A percentile compares a stretch with the other conserved stretches of the same genome.
Evolutionary conservation across 1,284 basidiomycete genomes (phyloP).

Genomic region (Leccinum griseonigrum): DNA sequence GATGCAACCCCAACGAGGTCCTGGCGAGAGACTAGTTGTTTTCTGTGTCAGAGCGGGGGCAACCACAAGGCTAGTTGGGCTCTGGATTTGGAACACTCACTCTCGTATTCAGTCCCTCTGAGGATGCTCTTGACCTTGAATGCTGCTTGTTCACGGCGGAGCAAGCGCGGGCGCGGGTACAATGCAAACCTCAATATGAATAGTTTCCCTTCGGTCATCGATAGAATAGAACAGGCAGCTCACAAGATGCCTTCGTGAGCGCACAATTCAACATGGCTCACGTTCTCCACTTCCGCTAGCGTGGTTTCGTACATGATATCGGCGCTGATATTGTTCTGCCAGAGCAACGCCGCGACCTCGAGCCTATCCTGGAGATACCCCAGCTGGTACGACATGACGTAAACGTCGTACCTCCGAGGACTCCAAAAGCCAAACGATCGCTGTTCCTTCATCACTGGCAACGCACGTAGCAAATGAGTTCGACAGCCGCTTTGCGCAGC

Average conservation of each 20-base stretch:
- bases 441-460: slow-evolving; percentile 62
- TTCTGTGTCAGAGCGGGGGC: background rate
- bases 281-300: slow-evolving; percentile 56
- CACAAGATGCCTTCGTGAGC: slow-evolving; percentile 77
- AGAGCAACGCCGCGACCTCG: slow-evolving; percentile 74
- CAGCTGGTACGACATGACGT: slow-evolving; percentile 76
- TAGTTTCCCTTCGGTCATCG: background rate
- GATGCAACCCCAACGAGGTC: slow-evolving; percentile 71
- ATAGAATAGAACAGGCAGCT: slow-evolving; percentile 24
- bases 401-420: slow-evolving; percentile 82
- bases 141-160: slow-evolving; percentile 59
- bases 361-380: slow-evolving; percentile 76
- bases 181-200: slow-evolving; percentile 54
- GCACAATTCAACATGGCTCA: slow-evolving; percentile 65
- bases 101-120: slow-evolving; percentile 69
- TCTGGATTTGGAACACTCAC: slow-evolving; percentile 36
- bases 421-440: slow-evolving; percentile 86
- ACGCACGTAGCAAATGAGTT: no score
- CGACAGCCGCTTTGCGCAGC: no score
- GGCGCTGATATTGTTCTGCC: slow-evolving; percentile 80
- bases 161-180: slow-evolving; percentile 58
- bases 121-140: slow-evolving; percentile 82
- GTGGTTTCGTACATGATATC: slow-evolving; percentile 85
- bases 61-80: background rate
- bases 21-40: slow-evolving; percentile 54